Base-by-base conservation (phyloP, 2,329 filamentous ascomycete species). In the Eutypella sp. region DNA sequence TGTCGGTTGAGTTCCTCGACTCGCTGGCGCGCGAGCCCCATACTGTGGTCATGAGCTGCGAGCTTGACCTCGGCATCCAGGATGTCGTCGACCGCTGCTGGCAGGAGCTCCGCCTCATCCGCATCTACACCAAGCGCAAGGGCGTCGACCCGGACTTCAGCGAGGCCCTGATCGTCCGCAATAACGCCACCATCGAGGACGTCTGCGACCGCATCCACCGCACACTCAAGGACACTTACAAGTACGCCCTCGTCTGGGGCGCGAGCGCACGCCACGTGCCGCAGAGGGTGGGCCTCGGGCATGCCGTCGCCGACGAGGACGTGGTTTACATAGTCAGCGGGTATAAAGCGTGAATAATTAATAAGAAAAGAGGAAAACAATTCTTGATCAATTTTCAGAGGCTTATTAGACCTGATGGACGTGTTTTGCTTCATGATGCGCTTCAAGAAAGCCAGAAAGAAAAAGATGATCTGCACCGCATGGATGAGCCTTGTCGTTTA, bases 201-300 rank as follows among this genome's bases (percentile, higher is more conserved):
- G 93, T 99, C 9, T 99, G 93, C 68, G 93, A 99, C 67, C 83
- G 89, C 58, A 87, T 99, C 56, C 93, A 99, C 71, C 78, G 93
- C 51, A 93, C 83, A 22, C 73, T 99, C 55, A 99, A 97, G 79
- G 95, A 99, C 52, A 96, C 90, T 4, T 99, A 97, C 78, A 99
- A 97, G 75, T 96, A 97, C 71, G 95, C 93, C 3, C 71, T 97
- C 55, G 93, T 99, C 0, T 99, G 95, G 95, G 93, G 93, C 4
- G 91, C 91, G 16, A 97, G 92, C 67, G 93, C 93, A 29, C 83
- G 89, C 60, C 95, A 99, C 73, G 77, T 97, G 29, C 93, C 95
- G 29, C 93, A 99, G 74, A 76, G 93, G 51, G 92, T 96, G 31
- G 95, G 93, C 1, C 67, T 99, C 59, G 75, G 81, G 6, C 93